Evolutionary conservation across 768 basidiomycete species (phyloP).

Genomic region (Boletus tylopilopsis): DNA sequence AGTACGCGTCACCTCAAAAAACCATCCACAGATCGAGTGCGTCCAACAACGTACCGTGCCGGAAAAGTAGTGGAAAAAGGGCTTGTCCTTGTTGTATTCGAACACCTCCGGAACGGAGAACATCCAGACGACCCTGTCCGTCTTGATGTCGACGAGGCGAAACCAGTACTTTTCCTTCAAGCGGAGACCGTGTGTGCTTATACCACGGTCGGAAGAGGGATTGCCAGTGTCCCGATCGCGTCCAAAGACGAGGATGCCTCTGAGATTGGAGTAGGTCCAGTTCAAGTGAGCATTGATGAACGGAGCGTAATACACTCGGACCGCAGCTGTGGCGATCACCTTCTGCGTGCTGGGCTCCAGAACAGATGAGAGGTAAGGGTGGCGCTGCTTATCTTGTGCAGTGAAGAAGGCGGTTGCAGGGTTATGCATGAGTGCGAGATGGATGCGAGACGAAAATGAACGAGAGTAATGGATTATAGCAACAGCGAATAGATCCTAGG

Average conservation of each 20-base stretch:
- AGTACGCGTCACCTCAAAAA: background rate
- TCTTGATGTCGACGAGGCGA: conserved; percentile 54
- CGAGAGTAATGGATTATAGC: conserved; percentile 12
- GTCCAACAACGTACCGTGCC: conserved; percentile 60
- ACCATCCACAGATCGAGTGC: background rate
- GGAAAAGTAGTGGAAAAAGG: conserved; percentile 90
- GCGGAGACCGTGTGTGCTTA: conserved; percentile 20
- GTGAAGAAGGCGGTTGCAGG: conserved; percentile 32
- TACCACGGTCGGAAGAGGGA: conserved; percentile 19
- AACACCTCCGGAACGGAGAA: conserved; percentile 58
- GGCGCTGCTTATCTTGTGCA: conserved; percentile 36
- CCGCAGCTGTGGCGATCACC: conserved; percentile 50
- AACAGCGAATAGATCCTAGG: conserved; percentile 16
- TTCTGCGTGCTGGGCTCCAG: conserved; percentile 40
- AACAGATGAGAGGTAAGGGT: conserved; percentile 37
- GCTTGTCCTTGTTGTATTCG: conserved; percentile 77
- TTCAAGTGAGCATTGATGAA: conserved; percentile 43
- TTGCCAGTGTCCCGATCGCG: conserved; percentile 29
- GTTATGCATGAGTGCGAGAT: conserved; percentile 27
- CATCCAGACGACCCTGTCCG: conserved; percentile 62
- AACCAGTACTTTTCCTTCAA: conserved; percentile 53
- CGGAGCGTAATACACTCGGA: conserved; percentile 60
- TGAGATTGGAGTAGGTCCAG: conserved; percentile 60
- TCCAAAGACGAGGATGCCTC: conserved; percentile 57
- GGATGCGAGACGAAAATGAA: conserved; percentile 13